A percentile compares a stretch with the other conserved stretches of the same genome.
Conservation (phyloP, 805 yeast species). For the Metschnikowia proteae region DNA sequence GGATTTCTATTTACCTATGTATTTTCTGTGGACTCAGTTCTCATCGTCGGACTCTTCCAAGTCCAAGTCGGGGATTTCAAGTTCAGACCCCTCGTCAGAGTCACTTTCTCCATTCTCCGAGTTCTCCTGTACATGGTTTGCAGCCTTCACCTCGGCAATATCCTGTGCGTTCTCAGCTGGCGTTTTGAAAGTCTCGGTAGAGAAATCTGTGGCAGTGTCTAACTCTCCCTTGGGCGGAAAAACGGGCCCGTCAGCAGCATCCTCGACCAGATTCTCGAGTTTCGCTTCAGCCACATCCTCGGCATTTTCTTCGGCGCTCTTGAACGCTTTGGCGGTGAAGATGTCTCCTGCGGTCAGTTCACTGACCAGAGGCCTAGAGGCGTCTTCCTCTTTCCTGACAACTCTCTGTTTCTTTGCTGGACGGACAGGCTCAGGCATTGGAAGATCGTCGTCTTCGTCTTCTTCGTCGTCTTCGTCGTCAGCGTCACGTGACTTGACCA, state of each 20-base stretch:
- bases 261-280: conserved; percentile 8
- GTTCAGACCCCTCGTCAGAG: conserved; percentile 38
- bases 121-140: not conserved
- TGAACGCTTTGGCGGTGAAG: conserved; percentile 6
- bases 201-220: not conserved
- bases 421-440: not conserved
- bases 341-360: conserved; percentile 1
- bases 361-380: not conserved
- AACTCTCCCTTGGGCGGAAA: not conserved
- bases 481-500: not conserved
- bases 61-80: conserved; percentile 49
- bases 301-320: not conserved
- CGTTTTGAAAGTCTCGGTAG: conserved; percentile 5
- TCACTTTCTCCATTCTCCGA: conserved; percentile 8
- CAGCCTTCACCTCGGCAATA: conserved; percentile 3
- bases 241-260: not conserved
- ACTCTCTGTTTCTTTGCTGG: not conserved
- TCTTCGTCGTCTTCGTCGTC: conserved; percentile 9
- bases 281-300: conserved; percentile 7
- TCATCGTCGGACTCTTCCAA: conserved; percentile 43
- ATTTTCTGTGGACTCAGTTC: not conserved
- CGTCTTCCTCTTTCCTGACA: not conserved
- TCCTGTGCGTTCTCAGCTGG: conserved; percentile 4
- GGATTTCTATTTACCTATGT: not conserved
- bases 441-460: conserved; percentile 1